Evolutionary conservation across 1,284 basidiomycete genomes (phyloP).

Genomic region (Vanrija pseudolonga): DNA sequence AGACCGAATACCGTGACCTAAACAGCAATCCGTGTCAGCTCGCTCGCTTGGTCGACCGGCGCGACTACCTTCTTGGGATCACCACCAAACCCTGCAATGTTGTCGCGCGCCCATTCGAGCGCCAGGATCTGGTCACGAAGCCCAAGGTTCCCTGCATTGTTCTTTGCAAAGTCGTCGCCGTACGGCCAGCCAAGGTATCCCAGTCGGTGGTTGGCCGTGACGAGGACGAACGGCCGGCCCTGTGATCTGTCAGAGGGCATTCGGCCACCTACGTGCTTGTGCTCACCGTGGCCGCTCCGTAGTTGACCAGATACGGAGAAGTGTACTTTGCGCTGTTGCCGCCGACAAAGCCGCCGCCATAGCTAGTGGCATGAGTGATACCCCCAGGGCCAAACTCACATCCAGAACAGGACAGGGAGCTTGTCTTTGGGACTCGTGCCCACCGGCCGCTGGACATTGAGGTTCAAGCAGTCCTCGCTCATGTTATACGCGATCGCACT

Average conservation of each 20-base stretch:
- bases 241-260: constrained; percentile 5
- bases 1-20: constrained; percentile 48
- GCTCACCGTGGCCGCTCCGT: constrained; percentile 5
- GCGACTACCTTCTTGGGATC: constrained; percentile 44
- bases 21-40: not conserved
- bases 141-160: constrained; percentile 45
- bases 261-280: not conserved
- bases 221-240: constrained; percentile 46
- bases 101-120: constrained; percentile 53
- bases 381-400: constrained; percentile 3
- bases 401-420: constrained; percentile 49
- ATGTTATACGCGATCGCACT: constrained; percentile 12
- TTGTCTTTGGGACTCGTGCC: constrained; percentile 15
- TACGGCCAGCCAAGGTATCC: constrained; percentile 50
- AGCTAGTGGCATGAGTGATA: constrained; percentile 7
- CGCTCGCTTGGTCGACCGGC: no score
- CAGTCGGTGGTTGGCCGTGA: constrained; percentile 51
- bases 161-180: constrained; percentile 34
- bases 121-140: constrained; percentile 51
- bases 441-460: constrained; percentile 45
- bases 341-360: constrained; percentile 41
- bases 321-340: constrained; percentile 23
- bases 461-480: constrained; percentile 49
- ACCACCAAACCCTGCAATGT: constrained; percentile 54
- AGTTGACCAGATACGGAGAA: constrained; percentile 15